Percentiles rank a stretch among this genome's conserved stretches.
Conservation (phyloP, 148 eudicot genomes). For the Cornus florida region DNA sequence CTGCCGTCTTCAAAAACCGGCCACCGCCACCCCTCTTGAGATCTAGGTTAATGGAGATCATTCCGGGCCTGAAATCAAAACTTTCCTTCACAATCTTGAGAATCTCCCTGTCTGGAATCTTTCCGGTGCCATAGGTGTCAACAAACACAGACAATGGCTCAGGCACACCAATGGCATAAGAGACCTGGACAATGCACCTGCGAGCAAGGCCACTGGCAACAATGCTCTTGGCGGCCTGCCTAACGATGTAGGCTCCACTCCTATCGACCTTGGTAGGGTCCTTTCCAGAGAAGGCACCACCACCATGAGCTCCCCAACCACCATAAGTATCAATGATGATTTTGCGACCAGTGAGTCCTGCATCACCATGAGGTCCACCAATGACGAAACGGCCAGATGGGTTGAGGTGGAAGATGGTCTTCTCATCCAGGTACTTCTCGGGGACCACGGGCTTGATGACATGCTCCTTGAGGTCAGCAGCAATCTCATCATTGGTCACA, state of each 20-base stretch:
- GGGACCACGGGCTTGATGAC: conserved; percentile 28
- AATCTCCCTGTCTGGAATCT: conserved; percentile 22
- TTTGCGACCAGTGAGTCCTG: conserved; percentile 33
- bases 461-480: conserved; percentile 33
- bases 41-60: conserved; percentile 9
- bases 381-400: conserved; percentile 37
- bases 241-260: conserved; percentile 29
- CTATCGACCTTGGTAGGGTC: conserved; percentile 31
- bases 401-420: conserved; percentile 37
- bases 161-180: conserved; percentile 36
- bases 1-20: conserved; percentile 36
- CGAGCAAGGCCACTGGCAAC: conserved; percentile 34
- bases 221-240: conserved; percentile 33
- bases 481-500: conserved; percentile 34
- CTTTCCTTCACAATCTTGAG: conserved; percentile 28
- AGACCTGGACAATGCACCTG: conserved; percentile 33
- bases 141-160: conserved; percentile 38
- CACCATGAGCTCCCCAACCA: conserved; percentile 36
- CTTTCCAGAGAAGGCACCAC: conserved; percentile 31
- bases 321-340: conserved; percentile 34
- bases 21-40: conserved; percentile 15
- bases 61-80: conserved; percentile 13
- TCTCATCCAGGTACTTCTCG: conserved; percentile 30
- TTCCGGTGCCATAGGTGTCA: conserved; percentile 31
- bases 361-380: conserved; percentile 38